These are phyloP conservation scores for Parasitella parasitica DNA, from an alignment of 371 early-diverging fungal species.

Conservation along the genomic window DNA sequence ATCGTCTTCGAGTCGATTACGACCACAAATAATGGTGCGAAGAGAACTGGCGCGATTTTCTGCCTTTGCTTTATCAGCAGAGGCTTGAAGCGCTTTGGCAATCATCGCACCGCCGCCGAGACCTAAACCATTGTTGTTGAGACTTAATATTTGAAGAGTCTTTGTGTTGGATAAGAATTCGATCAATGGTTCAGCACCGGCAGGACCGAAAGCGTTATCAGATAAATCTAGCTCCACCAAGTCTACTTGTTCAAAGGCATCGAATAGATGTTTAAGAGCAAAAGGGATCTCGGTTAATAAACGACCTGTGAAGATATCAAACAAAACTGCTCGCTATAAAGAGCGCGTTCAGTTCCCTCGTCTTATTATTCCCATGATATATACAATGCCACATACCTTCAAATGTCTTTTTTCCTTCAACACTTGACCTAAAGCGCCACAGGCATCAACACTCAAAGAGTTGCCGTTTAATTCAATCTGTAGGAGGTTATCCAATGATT, in stretches of 20 bases:
- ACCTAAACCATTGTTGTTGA: constrained; percentile 97
- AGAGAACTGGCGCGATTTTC: constrained; percentile 70
- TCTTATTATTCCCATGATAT: too few relatives aligned
- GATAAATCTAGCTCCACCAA: constrained; percentile 84
- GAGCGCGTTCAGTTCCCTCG: too few relatives aligned
- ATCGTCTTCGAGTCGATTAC: constrained; percentile 93
- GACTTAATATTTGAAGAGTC: constrained; percentile 73
- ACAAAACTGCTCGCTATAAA: constrained; percentile 55
- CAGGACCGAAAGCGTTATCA: constrained; percentile 98
- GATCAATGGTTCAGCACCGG: constrained; percentile 87
- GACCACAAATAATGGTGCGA: constrained; percentile 83
- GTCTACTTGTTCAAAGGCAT: constrained; percentile 74
- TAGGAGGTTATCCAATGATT: constrained; percentile 63
- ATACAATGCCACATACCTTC: constrained; percentile 56
- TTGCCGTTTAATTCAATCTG: constrained; percentile 87
- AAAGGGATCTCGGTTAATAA: constrained; percentile 87
- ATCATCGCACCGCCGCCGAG: constrained; percentile 87
- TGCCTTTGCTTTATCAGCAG: constrained; percentile 64
- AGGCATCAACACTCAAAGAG: constrained; percentile 93
- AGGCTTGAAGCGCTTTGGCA: constrained; percentile 79
- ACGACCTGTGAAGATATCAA: constrained; percentile 95
- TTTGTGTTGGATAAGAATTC: constrained; percentile 80
- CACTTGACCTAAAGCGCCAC: constrained; percentile 76
- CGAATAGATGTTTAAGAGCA: constrained; percentile 80
- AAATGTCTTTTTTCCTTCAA: constrained; percentile 67